Evolutionary conservation across 2,329 filamentous ascomycete species (phyloP), one percentile per base, ranked within the genome.

Genomic region (Aspergillus transmontanensis): DNA sequence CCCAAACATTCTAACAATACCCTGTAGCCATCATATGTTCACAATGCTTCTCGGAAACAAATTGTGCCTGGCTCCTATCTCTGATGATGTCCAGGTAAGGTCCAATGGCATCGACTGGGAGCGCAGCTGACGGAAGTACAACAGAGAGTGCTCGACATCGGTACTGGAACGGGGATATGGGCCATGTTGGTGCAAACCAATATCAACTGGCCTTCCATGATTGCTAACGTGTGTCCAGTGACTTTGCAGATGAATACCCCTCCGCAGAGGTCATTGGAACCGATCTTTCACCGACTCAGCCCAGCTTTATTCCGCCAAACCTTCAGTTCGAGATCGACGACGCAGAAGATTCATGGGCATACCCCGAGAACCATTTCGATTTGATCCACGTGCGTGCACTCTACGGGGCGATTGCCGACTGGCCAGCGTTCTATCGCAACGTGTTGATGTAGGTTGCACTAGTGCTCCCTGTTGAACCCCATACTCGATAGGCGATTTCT

Each of bases 291-390:
- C 86, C 87, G 2, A 87, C 89, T 34, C 88, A 90, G 69, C 86
- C 87, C 2, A 74, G 77, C 4, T 79, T 83, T 28, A 86, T 90
- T 0, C 89, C 90, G 0, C 84, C 84, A 7, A 92, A 92, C 66
- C 86, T 91, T 23, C 84, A 84, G 61, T 92, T 92, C 67, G 87
- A 86, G 68, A 84, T 92, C 41, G 89, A 91, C 69, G 89, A 92
- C 69, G 80, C 80, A 69, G 80, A 82, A 3, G 84, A 85, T 63
- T 81, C 87, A 50, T 87, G 85, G 85, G 78, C 82, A 78, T 64
- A 85, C 72, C 77, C 80, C 0, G 68, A 77, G 55, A 62, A 64
- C n/a, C 69, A 78, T 64, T 80, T 86, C 65, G 85, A 88, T 72
- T 82, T 84, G 55, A 81, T 89, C 56, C 86, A 88, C 73, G 68